Evolutionary conservation across 1,284 basidiomycete genomes (phyloP).

Genomic region (Naganishia liquefaciens): DNA sequence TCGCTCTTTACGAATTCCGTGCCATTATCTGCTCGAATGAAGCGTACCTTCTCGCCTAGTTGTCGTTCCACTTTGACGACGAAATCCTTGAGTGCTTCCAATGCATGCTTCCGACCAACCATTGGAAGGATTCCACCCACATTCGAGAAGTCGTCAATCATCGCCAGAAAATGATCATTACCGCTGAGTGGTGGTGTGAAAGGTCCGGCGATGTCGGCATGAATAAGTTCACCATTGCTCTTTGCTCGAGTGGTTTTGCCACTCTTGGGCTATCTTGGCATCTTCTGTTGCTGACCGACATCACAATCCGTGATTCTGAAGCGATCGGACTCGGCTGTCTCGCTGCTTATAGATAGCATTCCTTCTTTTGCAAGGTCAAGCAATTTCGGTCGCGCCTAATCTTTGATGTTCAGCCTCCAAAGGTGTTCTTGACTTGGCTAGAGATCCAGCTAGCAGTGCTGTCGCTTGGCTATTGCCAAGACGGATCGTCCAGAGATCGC

Average conservation of each 20-base stretch:
- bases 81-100: slow-evolving; percentile 45
- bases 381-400: too few relatives aligned
- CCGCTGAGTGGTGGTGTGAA: slow-evolving; percentile 42
- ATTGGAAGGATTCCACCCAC: slow-evolving; percentile 50
- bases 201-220: slow-evolving; percentile 46
- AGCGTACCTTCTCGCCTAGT: slow-evolving; percentile 44
- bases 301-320: slow-evolving; percentile 30
- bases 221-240: slow-evolving; percentile 36
- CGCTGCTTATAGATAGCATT: too few relatives aligned
- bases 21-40: slow-evolving; percentile 48
- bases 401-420: not conserved
- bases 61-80: slow-evolving; percentile 41
- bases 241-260: not conserved
- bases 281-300: slow-evolving; percentile 26
- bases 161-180: slow-evolving; percentile 40
- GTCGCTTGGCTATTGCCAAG: not conserved
- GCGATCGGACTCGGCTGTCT: not conserved
- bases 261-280: not conserved
- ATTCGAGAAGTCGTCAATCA: slow-evolving; percentile 39
- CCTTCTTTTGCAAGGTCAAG: too few relatives aligned
- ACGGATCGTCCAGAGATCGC: not conserved
- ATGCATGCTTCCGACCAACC: slow-evolving; percentile 42
- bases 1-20: slow-evolving; percentile 46
- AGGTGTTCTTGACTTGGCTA: not conserved
- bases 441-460: not conserved